These are phyloP conservation scores for Skeletonema menzelii DNA, from an alignment of 108 stramenopile genomes.

Conservation along the genomic window DNA sequence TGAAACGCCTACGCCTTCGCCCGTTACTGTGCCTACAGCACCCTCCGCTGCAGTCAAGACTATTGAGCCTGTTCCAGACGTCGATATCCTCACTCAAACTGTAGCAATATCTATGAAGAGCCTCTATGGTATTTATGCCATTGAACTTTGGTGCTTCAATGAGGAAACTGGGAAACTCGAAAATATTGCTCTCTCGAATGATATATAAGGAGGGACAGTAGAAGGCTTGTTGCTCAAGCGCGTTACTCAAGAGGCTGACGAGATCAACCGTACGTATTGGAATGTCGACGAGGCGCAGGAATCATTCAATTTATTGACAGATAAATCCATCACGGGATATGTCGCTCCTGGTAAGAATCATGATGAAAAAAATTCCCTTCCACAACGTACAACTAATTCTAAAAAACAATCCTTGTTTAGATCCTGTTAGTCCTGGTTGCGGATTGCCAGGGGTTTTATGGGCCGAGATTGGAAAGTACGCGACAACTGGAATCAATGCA, in stretches of 20 bases:
- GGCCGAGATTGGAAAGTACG: slow-evolving; percentile 17
- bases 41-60: background rate
- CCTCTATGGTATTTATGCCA: slow-evolving; percentile 16
- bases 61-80: background rate
- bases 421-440: slow-evolving; percentile 31
- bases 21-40: background rate
- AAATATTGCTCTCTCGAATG: background rate
- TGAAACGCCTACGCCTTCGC: background rate
- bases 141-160: slow-evolving; percentile 17
- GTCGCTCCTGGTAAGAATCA: too few relatives aligned
- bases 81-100: slow-evolving; percentile 11
- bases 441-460: slow-evolving; percentile 51
- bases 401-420: slow-evolving; percentile 4
- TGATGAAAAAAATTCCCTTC: too few relatives aligned
- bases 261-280: background rate
- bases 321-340: background rate
- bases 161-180: slow-evolving; percentile 8
- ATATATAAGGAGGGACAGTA: slow-evolving; percentile 4
- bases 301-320: slow-evolving; percentile 7
- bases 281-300: background rate
- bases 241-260: background rate
- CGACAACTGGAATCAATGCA: background rate
- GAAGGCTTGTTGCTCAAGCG: background rate
- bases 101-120: slow-evolving; percentile 8
- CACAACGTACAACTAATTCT: background rate